Percentiles rank a stretch among this genome's conserved stretches.
These are phyloP conservation scores for Gossypium aridum DNA, from an alignment of 441 rosid species.

Conservation along the genomic window DNA sequence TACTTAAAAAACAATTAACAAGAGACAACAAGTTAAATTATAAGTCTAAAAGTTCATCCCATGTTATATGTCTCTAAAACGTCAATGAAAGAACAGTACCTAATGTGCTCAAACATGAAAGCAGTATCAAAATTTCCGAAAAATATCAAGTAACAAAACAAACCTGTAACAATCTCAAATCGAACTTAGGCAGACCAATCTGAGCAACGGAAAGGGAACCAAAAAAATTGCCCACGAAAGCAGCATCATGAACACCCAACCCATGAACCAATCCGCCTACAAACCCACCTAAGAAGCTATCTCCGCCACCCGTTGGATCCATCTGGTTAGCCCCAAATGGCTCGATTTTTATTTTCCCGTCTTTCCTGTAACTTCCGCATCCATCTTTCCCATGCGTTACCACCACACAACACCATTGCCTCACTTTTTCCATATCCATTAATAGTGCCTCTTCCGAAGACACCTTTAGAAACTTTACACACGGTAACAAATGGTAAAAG, in stretches of 20 bases:
- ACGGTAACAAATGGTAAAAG: slow-evolving; percentile 43
- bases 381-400: slow-evolving; percentile 82
- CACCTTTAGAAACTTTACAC: slow-evolving; percentile 69
- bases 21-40: too few species aligned
- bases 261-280: slow-evolving; percentile 75
- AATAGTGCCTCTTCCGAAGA: slow-evolving; percentile 72
- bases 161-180: slow-evolving; percentile 64
- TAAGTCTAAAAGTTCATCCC: too few species aligned
- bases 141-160: slow-evolving; percentile 1
- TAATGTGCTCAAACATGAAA: background rate
- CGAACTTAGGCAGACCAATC: slow-evolving; percentile 71
- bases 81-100: background rate
- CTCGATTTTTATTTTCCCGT: slow-evolving; percentile 36
- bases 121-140: background rate
- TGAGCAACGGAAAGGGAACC: slow-evolving; percentile 83
- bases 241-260: slow-evolving; percentile 72
- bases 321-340: slow-evolving; percentile 72
- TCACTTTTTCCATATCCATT: slow-evolving; percentile 73
- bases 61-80: background rate
- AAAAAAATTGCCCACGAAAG: slow-evolving; percentile 75
- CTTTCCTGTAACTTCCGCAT: slow-evolving; percentile 50
- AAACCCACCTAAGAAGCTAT: slow-evolving; percentile 74
- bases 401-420: slow-evolving; percentile 64
- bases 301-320: slow-evolving; percentile 95
- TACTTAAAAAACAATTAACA: too few species aligned